phyloP scores from a whole-genome alignment of 805 yeast species.

The Metschnikowia lochheadii region DNA sequence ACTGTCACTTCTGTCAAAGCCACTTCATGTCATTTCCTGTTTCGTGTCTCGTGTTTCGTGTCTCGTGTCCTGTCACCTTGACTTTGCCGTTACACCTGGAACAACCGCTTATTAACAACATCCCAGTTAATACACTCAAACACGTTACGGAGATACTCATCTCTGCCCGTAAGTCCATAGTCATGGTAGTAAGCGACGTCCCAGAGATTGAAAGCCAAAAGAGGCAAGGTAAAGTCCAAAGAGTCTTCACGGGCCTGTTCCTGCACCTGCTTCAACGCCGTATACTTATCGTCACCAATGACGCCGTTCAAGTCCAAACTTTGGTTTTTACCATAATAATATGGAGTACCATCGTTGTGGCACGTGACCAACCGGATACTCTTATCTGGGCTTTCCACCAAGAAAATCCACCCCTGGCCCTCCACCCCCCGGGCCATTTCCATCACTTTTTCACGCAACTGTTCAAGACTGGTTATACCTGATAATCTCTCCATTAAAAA shows the following conservation, averaged over 20 bases:
- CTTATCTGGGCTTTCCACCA: conserved; percentile 64
- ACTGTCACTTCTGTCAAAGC: too few species aligned
- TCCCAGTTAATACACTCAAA: conserved; percentile 86
- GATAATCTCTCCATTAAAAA: conserved; percentile 36
- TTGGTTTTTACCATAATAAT: conserved; percentile 65
- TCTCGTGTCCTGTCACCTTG: too few species aligned
- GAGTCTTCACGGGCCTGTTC: conserved; percentile 42
- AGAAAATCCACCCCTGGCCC: conserved; percentile 75
- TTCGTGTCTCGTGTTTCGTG: too few species aligned
- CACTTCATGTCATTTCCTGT: too few species aligned
- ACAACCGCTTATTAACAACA: conserved; percentile 52
- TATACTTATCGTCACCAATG: conserved; percentile 51
- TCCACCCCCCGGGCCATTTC: conserved; percentile 47
- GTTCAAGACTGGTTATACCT: conserved; percentile 40
- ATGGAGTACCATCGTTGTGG: conserved; percentile 77
- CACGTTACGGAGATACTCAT: conserved; percentile 64
- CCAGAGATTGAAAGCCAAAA: conserved; percentile 81
- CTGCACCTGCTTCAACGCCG: conserved; percentile 32
- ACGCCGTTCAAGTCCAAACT: conserved; percentile 73
- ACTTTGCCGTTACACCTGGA: conserved; percentile 25
- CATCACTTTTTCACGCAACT: conserved; percentile 48
- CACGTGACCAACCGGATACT: conserved; percentile 50
- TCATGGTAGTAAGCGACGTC: conserved; percentile 83
- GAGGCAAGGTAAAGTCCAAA: conserved; percentile 64
- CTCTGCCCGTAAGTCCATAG: conserved; percentile 75